phyloP scores from a whole-genome alignment of 306 rosid genomes.

The Cicer bijugum region DNA sequence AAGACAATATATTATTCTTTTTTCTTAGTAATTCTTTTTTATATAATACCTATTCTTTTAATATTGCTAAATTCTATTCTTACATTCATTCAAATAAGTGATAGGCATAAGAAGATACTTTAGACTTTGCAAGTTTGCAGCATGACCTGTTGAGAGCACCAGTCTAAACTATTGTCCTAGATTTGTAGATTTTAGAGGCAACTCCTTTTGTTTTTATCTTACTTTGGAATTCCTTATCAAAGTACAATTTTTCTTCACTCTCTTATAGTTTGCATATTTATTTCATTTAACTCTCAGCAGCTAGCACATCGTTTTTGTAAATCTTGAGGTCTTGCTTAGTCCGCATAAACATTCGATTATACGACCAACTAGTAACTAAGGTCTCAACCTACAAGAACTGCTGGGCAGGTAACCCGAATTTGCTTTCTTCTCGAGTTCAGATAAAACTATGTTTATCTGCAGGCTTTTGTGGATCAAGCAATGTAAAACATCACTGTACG shows the following conservation, averaged over 20 bases:
- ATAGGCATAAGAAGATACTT: slow-evolving; percentile 48
- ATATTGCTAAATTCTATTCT: slow-evolving; percentile 40
- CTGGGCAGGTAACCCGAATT: background rate
- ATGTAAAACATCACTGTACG: background rate
- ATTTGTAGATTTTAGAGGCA: slow-evolving; percentile 50
- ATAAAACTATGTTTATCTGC: background rate
- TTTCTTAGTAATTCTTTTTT: slow-evolving; percentile 37
- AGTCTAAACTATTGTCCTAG: slow-evolving; percentile 47
- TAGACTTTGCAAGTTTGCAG: slow-evolving; percentile 55
- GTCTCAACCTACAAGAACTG: slow-evolving; percentile 5
- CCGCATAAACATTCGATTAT: background rate
- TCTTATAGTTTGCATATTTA: background rate
- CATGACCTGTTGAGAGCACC: slow-evolving; percentile 48
- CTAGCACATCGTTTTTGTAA: background rate
- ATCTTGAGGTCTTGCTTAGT: slow-evolving; percentile 12
- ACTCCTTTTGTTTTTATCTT: slow-evolving; percentile 37
- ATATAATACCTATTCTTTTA: slow-evolving; percentile 35
- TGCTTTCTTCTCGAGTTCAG: background rate
- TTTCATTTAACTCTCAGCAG: background rate
- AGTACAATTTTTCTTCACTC: slow-evolving; percentile 29
- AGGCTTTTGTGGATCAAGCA: background rate
- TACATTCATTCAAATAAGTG: slow-evolving; percentile 62
- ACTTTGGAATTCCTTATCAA: slow-evolving; percentile 37
- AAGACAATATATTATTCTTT: slow-evolving; percentile 13
- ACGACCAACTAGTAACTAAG: background rate